These are phyloP conservation scores for Lasiosphaeria ovina DNA, from an alignment of 495 filamentous ascomycete species.

Conservation along the genomic window DNA sequence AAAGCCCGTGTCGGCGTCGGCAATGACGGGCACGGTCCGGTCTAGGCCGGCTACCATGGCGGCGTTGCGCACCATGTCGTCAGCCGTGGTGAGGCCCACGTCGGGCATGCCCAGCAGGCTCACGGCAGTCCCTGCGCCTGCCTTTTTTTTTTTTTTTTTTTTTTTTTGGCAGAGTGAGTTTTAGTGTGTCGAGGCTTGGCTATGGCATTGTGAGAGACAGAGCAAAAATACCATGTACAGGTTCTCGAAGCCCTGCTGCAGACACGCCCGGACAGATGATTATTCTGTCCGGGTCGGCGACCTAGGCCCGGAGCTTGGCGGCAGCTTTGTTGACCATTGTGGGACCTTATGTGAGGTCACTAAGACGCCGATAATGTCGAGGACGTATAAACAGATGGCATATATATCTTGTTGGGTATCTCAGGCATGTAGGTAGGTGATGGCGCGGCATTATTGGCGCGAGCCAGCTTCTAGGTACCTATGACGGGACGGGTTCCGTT, in stretches of 20 bases:
- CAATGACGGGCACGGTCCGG: constrained; percentile 57
- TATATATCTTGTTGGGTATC: too few relatives aligned
- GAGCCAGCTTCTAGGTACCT: too few relatives aligned
- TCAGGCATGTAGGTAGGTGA: too few relatives aligned
- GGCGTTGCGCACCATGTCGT: constrained; percentile 66
- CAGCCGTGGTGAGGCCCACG: constrained; percentile 58
- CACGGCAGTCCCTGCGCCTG: constrained; percentile 65
- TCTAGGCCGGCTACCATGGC: constrained; percentile 65
- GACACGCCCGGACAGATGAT: constrained; percentile 65
- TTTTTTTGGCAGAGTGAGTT: not conserved
- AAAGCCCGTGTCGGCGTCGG: constrained; percentile 69
- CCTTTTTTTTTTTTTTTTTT: constrained; percentile 33
- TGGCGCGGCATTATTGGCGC: too few relatives aligned
- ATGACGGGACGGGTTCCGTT: too few relatives aligned
- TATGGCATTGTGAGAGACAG: not conserved
- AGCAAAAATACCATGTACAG: constrained; percentile 62
- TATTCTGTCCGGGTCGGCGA: constrained; percentile 35
- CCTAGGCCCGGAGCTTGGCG: constrained; percentile 39
- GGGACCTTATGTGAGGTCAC: not conserved
- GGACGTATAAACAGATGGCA: too few relatives aligned
- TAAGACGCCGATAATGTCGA: too few relatives aligned
- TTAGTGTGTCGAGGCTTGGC: not conserved
- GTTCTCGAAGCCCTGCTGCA: constrained; percentile 59
- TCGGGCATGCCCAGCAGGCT: constrained; percentile 65
- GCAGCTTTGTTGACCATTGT: constrained; percentile 28